phyloP scores from a whole-genome alignment of 2,329 filamentous ascomycete genomes.

The Cercospora beticola region DNA sequence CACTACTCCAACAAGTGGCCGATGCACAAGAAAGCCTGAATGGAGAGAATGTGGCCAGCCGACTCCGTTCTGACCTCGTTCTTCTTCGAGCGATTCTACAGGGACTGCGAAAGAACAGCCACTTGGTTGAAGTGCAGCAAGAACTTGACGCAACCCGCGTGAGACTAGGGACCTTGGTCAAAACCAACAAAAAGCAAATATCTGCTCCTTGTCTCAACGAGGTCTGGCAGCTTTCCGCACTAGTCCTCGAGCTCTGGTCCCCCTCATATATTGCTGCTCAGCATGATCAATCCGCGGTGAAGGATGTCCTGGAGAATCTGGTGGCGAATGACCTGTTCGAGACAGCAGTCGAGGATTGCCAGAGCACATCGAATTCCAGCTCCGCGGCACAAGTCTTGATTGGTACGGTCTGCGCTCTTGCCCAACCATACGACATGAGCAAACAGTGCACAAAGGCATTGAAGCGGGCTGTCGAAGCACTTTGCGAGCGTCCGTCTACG shows the following conservation, averaged over 20 bases:
- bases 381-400: slow-evolving; percentile 19
- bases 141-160: slow-evolving; percentile 3
- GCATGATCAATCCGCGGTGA: background rate
- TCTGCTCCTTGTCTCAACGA: background rate
- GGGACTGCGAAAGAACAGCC: slow-evolving; percentile 6
- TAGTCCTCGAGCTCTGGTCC: slow-evolving; percentile 25
- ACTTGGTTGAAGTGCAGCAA: slow-evolving; percentile 2
- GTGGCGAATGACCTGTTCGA: slow-evolving; percentile 16
- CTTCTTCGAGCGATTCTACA: slow-evolving; percentile 10
- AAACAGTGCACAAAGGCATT: background rate
- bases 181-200: background rate
- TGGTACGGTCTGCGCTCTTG: slow-evolving; percentile 14
- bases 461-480: slow-evolving; percentile 3
- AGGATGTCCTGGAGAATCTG: background rate
- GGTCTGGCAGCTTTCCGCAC: slow-evolving; percentile 24
- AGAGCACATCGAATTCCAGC: background rate
- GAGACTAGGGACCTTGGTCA: background rate
- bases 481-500: slow-evolving; percentile 3
- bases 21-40: background rate
- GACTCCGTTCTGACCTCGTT: slow-evolving; percentile 7
- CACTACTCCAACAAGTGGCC: background rate
- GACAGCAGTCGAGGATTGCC: slow-evolving; percentile 12
- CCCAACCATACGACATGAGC: slow-evolving; percentile 4
- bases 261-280: slow-evolving; percentile 19
- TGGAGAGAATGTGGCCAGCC: background rate